A percentile compares a stretch with the other conserved stretches of the same genome.
phyloP scores from a whole-genome alignment of 257 asterid genomes.

The Leptodermis oblonga region DNA sequence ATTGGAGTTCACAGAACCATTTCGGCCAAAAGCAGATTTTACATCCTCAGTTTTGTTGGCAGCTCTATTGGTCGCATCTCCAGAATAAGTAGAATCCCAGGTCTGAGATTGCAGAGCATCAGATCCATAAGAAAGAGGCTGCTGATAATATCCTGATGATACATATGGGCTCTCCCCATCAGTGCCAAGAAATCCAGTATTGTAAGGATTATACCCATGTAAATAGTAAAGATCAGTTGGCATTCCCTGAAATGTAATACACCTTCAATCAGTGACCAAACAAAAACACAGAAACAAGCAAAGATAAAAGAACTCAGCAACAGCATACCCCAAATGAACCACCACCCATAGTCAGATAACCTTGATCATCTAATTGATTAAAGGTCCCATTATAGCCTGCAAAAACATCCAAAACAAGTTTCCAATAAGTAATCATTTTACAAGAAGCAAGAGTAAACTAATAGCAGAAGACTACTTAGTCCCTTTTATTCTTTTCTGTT shows the following conservation, averaged over 20 bases:
- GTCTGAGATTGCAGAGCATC: slow-evolving; percentile 48
- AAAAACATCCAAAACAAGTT: slow-evolving; percentile 6
- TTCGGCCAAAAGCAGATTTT: slow-evolving; percentile 31
- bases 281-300: neutral
- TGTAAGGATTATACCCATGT: slow-evolving; percentile 61
- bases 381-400: slow-evolving; percentile 51
- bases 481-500: too few species aligned
- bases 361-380: slow-evolving; percentile 55
- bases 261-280: neutral
- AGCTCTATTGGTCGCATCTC: slow-evolving; percentile 36
- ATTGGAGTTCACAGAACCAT: slow-evolving; percentile 44
- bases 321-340: slow-evolving; percentile 45
- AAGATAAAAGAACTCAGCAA: neutral
- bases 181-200: slow-evolving; percentile 45
- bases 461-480: neutral
- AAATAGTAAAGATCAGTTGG: slow-evolving; percentile 49
- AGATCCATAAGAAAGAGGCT: slow-evolving; percentile 43
- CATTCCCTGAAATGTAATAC: slow-evolving; percentile 33
- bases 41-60: slow-evolving; percentile 35
- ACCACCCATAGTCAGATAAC: slow-evolving; percentile 33
- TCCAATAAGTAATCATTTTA: neutral
- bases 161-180: slow-evolving; percentile 55
- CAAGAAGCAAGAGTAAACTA: neutral
- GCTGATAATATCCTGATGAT: slow-evolving; percentile 49
- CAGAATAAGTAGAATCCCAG: slow-evolving; percentile 41